Percentiles rank a stretch among this genome's conserved stretches.
These are phyloP conservation scores for Aspergillus phoenicis DNA, from an alignment of 2,329 filamentous ascomycete genomes.

Conservation along the genomic window DNA sequence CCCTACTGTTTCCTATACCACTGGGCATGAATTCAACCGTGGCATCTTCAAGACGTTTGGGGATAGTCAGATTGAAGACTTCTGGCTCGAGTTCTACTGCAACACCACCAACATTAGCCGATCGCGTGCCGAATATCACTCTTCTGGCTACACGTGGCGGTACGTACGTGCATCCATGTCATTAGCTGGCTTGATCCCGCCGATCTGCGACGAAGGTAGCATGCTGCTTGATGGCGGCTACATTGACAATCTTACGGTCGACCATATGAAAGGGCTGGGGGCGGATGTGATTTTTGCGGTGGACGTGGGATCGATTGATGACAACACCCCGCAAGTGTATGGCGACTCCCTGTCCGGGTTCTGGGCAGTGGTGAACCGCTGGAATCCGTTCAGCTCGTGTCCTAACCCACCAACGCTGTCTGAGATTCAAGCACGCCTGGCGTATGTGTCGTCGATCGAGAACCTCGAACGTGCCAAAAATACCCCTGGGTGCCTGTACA, in stretches of 20 bases:
- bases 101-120: conserved; percentile 99
- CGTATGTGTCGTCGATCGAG: conserved; percentile 93
- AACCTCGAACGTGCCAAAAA: conserved; percentile 91
- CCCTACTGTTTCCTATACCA: conserved; percentile 94
- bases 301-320: conserved; percentile 90
- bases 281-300: conserved; percentile 94
- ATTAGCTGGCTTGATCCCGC: conserved; percentile 85
- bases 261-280: conserved; percentile 93
- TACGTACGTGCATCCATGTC: conserved; percentile 98
- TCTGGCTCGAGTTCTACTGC: conserved; percentile 98
- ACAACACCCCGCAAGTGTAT: conserved; percentile 87
- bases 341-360: conserved; percentile 93
- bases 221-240: conserved; percentile 97
- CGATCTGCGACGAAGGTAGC: conserved; percentile 92
- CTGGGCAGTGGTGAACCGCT: conserved; percentile 93
- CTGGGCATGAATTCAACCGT: conserved; percentile 97
- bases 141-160: conserved; percentile 94
- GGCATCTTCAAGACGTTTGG: conserved; percentile 99
- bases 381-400: conserved; percentile 89
- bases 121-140: conserved; percentile 88
- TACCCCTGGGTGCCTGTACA: conserved; percentile 88
- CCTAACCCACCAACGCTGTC: conserved; percentile 93
- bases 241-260: conserved; percentile 93
- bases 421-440: conserved; percentile 91
- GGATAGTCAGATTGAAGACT: conserved; percentile 96